Conservation (phyloP, 257 asterid genomes). For the Nicotiana tomentosiformis region DNA sequence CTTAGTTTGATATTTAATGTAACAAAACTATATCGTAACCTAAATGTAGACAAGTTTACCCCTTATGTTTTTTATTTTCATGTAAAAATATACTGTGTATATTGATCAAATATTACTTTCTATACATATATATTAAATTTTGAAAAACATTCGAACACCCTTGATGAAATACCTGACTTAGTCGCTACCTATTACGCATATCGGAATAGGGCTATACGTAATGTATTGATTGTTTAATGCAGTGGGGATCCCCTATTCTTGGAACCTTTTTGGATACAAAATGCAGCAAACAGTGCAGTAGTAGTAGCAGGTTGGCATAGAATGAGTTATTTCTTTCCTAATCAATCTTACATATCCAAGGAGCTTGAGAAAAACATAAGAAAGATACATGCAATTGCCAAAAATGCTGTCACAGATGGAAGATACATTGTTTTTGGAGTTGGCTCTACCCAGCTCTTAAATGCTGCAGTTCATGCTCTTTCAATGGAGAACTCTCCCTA, state of each 20-base stretch:
- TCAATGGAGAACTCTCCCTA: conserved; percentile 31
- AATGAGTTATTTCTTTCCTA: conserved; percentile 49
- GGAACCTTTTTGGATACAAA: conserved; percentile 32
- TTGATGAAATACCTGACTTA: too few species aligned
- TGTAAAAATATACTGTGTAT: too few species aligned
- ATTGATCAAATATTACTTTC: too few species aligned
- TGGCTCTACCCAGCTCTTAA: conserved; percentile 66
- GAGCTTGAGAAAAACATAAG: conserved; percentile 40
- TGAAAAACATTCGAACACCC: too few species aligned
- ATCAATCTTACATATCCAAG: conserved; percentile 21
- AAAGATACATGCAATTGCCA: conserved; percentile 32
- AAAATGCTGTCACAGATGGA: conserved; percentile 48
- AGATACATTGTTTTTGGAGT: conserved; percentile 50
- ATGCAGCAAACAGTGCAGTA: conserved; percentile 49
- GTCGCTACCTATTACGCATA: too few species aligned
- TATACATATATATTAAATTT: too few species aligned
- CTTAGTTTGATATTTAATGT: neutral
- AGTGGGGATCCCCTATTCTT: conserved; percentile 32
- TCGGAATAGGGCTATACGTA: too few species aligned
- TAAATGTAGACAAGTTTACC: conserved; percentile 1
- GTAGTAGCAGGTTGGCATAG: conserved; percentile 74
- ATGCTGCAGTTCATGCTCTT: conserved; percentile 74
- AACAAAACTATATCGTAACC: neutral
- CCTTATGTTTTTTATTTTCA: too few species aligned
- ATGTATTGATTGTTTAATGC: conserved; percentile 5